Base-by-base conservation (phyloP, 140 eudicot genomes). In the Anethum foeniculum region DNA sequence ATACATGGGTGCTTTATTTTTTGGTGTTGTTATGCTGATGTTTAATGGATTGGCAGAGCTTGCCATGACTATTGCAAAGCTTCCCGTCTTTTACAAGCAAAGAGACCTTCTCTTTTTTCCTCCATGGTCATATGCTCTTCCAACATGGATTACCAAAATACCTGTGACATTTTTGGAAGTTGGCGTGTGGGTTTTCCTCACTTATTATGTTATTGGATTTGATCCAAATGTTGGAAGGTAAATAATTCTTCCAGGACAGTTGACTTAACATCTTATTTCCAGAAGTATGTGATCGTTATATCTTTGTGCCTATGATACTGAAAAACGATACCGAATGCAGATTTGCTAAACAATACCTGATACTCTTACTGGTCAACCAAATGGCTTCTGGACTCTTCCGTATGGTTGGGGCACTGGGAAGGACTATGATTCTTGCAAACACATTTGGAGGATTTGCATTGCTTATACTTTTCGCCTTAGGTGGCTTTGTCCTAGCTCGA, bases 31-130 rank as follows among this genome's bases (percentile, higher is more conserved):
- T 34, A 78, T 82, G 83, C 71, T 90, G 75, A 85, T 89, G 96
- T 90, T 92, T 74, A 91, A 91, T 74, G 97, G 97, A 44, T 81
- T 93, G 91, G 77, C 97, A 14, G 98, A 93, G 87, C 79, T 92
- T 28, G 52, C 96, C 41, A 87, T 94, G 96, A 94, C 94, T 0
- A 94, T 92, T 23, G 84, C 83, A n/a, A 94, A 92, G 87, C 98
- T 94, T 89, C 97, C 98, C 0, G 94, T 94, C 23, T 94, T 90
- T 80, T 94, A 86, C 83, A 94, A 94, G 83, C 98, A 94, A 83
- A 75, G 98, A 16, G 93, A 94, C 84, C 90, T 88, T 80, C 84
- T 81, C 4, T 94, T 94, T 76, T 94, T 74, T 34, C 98, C 98
- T 3, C 30, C 96, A 7, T 94, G 97, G 97, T 86, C 90, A 6